Conservation (phyloP, 495 filamentous ascomycete species). For the Penicillium diatomitis region DNA sequence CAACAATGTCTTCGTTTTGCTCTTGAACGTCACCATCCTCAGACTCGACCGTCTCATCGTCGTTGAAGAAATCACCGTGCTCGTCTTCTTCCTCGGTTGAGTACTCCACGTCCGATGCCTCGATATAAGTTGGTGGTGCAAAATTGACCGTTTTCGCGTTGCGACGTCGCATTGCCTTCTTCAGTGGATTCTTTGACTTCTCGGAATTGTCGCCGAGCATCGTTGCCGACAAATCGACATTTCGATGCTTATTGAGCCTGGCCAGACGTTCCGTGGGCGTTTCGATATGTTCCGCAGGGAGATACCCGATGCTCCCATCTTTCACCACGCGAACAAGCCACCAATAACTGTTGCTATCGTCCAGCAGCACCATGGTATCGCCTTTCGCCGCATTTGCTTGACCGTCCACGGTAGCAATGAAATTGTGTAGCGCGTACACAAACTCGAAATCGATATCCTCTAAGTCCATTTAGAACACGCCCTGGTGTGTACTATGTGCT, state of each 20-base stretch:
- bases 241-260: conserved; percentile 92
- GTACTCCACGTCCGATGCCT: conserved; percentile 85
- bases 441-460: conserved; percentile 99
- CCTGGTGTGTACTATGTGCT: background rate
- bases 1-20: conserved; percentile 33
- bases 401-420: conserved; percentile 94
- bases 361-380: conserved; percentile 99
- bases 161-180: conserved; percentile 78
- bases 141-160: conserved; percentile 89
- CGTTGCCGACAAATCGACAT: conserved; percentile 88
- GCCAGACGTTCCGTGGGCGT: conserved; percentile 93
- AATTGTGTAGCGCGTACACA: conserved; percentile 96
- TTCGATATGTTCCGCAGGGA: conserved; percentile 97
- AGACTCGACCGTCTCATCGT: conserved; percentile 40
- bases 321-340: conserved; percentile 97
- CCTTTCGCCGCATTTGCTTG: conserved; percentile 98
- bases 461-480: conserved; percentile 55
- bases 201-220: conserved; percentile 91
- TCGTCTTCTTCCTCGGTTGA: conserved; percentile 73
- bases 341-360: conserved; percentile 99
- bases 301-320: conserved; percentile 93
- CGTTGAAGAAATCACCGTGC: conserved; percentile 47
- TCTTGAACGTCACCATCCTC: conserved; percentile 32
- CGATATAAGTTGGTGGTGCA: conserved; percentile 74
- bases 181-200: conserved; percentile 81